These are phyloP conservation scores for Thraustochytrium striatum DNA, from an alignment of 352 stramenopile genomes.

Conservation along the genomic window DNA sequence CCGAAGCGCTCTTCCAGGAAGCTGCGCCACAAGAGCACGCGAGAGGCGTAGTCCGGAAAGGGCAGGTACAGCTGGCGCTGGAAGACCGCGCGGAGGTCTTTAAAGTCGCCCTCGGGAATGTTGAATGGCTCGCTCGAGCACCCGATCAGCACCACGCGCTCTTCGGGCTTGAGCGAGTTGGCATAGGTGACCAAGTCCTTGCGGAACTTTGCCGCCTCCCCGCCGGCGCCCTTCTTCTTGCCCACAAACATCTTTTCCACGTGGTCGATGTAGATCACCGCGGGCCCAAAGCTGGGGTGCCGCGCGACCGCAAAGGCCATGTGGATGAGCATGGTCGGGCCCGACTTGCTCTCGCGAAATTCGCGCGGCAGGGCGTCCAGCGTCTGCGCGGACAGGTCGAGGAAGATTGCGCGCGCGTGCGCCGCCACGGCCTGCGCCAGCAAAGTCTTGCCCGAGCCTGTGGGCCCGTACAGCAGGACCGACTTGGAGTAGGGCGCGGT, in stretches of 20 bases:
- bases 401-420: slow-evolving; percentile 82
- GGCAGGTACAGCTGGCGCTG: slow-evolving; percentile 86
- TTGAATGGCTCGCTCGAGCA: slow-evolving; percentile 72
- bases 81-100: slow-evolving; percentile 79
- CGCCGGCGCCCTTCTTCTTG: slow-evolving; percentile 71
- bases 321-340: slow-evolving; percentile 83
- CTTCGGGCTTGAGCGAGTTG: slow-evolving; percentile 69
- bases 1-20: slow-evolving; percentile 64
- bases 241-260: slow-evolving; percentile 79
- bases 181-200: slow-evolving; percentile 87
- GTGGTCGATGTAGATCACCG: slow-evolving; percentile 89
- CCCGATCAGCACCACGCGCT: slow-evolving; percentile 83
- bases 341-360: slow-evolving; percentile 63
- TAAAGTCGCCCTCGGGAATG: slow-evolving; percentile 71
- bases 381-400: slow-evolving; percentile 86
- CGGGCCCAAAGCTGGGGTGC: slow-evolving; percentile 70
- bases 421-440: slow-evolving; percentile 82
- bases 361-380: slow-evolving; percentile 85
- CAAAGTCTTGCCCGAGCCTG: slow-evolving; percentile 84
- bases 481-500: slow-evolving; percentile 64
- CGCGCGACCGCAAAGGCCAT: slow-evolving; percentile 87
- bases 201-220: slow-evolving; percentile 78
- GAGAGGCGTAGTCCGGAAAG: slow-evolving; percentile 80
- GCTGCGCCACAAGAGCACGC: slow-evolving; percentile 79
- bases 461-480: slow-evolving; percentile 86